phyloP scores from a whole-genome alignment of 2,329 filamentous ascomycete genomes.

The Monosporascus sp. region DNA sequence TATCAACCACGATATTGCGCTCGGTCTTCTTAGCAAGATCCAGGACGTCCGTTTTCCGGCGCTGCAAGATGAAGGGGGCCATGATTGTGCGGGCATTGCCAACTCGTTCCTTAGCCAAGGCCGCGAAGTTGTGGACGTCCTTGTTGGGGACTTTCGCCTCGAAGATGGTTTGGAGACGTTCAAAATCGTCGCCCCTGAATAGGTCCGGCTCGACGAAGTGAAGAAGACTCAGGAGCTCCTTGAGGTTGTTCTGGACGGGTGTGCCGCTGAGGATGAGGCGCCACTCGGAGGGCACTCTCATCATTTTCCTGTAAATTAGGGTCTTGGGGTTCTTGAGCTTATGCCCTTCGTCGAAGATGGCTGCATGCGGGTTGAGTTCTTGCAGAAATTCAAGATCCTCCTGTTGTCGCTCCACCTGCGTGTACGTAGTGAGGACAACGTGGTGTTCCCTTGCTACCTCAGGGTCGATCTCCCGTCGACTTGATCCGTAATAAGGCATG shows the following conservation, averaged over 20 bases:
- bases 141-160: slow-evolving; percentile 84
- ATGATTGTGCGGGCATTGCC: slow-evolving; percentile 85
- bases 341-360: slow-evolving; percentile 92
- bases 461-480: slow-evolving; percentile 59
- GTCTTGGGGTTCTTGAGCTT: slow-evolving; percentile 85
- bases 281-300: slow-evolving; percentile 74
- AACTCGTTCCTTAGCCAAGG: slow-evolving; percentile 84
- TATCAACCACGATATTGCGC: slow-evolving; percentile 73
- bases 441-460: slow-evolving; percentile 61
- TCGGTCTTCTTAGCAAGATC: slow-evolving; percentile 78
- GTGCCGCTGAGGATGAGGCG: slow-evolving; percentile 85
- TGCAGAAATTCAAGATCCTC: slow-evolving; percentile 48
- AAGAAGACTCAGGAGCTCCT: slow-evolving; percentile 84
- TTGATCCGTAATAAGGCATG: slow-evolving; percentile 60
- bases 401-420: slow-evolving; percentile 48
- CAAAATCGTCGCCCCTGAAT: slow-evolving; percentile 65
- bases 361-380: slow-evolving; percentile 44
- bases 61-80: slow-evolving; percentile 88
- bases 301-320: slow-evolving; percentile 72
- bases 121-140: slow-evolving; percentile 72
- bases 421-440: slow-evolving; percentile 56
- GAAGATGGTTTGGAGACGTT: slow-evolving; percentile 82
- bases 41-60: slow-evolving; percentile 89
- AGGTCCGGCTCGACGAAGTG: slow-evolving; percentile 90
- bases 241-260: slow-evolving; percentile 88